A percentile compares a stretch with the other conserved stretches of the same genome.
Evolutionary conservation across 306 rosid genomes (phyloP).

Genomic region (Senna siamea): DNA sequence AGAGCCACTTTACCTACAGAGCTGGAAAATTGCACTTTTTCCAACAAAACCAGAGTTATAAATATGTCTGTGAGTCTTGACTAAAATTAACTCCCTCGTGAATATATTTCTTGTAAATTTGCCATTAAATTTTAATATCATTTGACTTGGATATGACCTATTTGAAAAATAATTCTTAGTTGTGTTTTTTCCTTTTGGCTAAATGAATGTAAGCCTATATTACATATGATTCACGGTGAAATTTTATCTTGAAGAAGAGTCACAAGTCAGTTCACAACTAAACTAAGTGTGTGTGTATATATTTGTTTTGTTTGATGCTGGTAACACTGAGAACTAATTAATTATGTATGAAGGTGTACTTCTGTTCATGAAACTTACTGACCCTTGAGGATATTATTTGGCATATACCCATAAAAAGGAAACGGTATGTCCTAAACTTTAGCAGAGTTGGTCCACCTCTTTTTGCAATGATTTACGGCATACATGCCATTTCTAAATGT

Average conservation of each 20-base stretch:
- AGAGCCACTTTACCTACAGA: too few relatives aligned
- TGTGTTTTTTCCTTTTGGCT: background rate
- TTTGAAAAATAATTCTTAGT: background rate
- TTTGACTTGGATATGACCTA: background rate
- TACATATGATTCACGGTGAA: constrained; percentile 1
- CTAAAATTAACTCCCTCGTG: too few relatives aligned
- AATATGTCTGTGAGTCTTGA: too few relatives aligned
- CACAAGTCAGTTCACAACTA: background rate
- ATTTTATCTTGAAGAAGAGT: constrained; percentile 10
- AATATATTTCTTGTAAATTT: background rate
- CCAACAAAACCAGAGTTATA: too few relatives aligned
- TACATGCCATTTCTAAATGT: background rate
- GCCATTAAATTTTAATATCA: background rate
- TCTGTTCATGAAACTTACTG: background rate
- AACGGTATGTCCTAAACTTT: background rate
- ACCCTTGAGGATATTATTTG: background rate
- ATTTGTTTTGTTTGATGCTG: background rate
- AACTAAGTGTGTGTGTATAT: background rate
- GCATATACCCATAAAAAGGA: background rate
- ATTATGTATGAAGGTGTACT: background rate
- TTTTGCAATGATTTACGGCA: background rate
- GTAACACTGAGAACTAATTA: background rate
- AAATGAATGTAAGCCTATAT: background rate
- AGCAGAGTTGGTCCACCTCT: background rate
- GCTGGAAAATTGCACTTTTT: too few relatives aligned